Percentiles rank a stretch among this genome's conserved stretches.
phyloP scores from a whole-genome alignment of 169 alveolate species.

The Cryptosporidium ubiquitum region DNA sequence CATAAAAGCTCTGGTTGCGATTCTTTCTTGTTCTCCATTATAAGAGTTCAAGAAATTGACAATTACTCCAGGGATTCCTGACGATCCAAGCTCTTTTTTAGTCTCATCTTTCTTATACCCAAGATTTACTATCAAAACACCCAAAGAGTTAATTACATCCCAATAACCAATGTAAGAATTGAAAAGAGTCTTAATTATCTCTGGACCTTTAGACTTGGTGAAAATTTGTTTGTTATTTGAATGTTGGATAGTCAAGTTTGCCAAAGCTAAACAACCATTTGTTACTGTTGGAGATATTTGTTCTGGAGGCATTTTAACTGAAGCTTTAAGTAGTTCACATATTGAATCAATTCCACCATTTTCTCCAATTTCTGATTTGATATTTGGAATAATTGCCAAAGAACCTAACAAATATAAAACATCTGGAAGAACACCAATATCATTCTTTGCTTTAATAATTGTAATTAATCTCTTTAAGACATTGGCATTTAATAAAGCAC shows the following conservation, averaged over 20 bases:
- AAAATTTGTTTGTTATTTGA: conserved; percentile 84
- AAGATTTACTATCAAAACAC: conserved; percentile 87
- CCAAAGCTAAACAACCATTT: conserved; percentile 89
- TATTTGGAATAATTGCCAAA: conserved; percentile 83
- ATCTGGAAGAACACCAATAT: conserved; percentile 84
- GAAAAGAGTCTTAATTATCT: conserved; percentile 82
- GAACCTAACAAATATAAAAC: conserved; percentile 87
- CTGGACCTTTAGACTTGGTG: conserved; percentile 88
- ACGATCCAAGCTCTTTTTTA: conserved; percentile 86
- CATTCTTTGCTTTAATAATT: conserved; percentile 77
- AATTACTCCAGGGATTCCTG: conserved; percentile 90
- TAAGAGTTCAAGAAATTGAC: conserved; percentile 83
- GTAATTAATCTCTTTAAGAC: conserved; percentile 76
- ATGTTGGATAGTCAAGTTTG: conserved; percentile 88
- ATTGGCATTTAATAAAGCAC: conserved; percentile 82
- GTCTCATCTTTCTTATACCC: conserved; percentile 87
- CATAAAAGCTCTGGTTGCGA: conserved; percentile 87
- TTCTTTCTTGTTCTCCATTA: conserved; percentile 82
- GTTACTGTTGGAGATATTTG: conserved; percentile 83
- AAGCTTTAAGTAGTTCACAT: conserved; percentile 78
- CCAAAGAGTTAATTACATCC: conserved; percentile 90
- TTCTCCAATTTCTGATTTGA: conserved; percentile 84
- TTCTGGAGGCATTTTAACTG: conserved; percentile 79
- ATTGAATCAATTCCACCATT: conserved; percentile 81
- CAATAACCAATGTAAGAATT: conserved; percentile 81